A percentile compares a stretch with the other conserved stretches of the same genome.
These are phyloP conservation scores for Populus simonii DNA, from an alignment of 345 rosid species.

Conservation along the genomic window DNA sequence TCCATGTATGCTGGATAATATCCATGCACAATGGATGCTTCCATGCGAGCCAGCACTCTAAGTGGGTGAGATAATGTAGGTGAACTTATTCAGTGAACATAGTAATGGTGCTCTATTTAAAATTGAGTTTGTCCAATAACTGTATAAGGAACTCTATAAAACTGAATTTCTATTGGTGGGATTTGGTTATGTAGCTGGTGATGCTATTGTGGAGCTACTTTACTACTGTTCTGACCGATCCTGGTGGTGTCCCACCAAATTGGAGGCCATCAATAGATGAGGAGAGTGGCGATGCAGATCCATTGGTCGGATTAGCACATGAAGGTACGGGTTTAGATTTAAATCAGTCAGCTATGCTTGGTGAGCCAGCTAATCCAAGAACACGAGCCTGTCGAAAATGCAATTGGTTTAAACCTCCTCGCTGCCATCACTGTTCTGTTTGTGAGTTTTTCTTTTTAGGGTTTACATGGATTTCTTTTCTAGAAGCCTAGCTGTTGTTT, in stretches of 20 bases:
- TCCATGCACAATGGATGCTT: neutral
- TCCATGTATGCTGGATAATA: neutral
- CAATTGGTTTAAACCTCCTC: conserved; percentile 64
- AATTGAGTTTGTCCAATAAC: neutral
- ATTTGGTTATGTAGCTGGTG: conserved; percentile 46
- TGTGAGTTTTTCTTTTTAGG: conserved; percentile 44
- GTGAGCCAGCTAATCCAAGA: conserved; percentile 33
- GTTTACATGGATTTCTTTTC: neutral
- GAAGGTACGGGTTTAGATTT: conserved; percentile 16
- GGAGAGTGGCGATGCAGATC: conserved; percentile 50
- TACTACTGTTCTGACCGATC: conserved; percentile 67
- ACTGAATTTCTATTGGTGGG: conserved; percentile 8
- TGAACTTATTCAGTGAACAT: neutral
- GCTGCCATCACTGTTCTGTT: conserved; percentile 79
- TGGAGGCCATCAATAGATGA: conserved; percentile 62
- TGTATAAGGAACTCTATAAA: neutral
- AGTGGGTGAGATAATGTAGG: neutral
- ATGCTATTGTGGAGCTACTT: conserved; percentile 80
- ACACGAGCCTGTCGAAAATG: conserved; percentile 66
- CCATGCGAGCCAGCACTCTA: neutral
- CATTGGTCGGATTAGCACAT: conserved; percentile 25
- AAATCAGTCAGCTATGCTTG: conserved; percentile 19
- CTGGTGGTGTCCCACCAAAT: conserved; percentile 72
- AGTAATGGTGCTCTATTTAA: neutral
- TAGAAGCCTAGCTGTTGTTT: neutral